Base-by-base conservation (phyloP, 768 basidiomycete species). In the Panaeolus cyanescens region DNA sequence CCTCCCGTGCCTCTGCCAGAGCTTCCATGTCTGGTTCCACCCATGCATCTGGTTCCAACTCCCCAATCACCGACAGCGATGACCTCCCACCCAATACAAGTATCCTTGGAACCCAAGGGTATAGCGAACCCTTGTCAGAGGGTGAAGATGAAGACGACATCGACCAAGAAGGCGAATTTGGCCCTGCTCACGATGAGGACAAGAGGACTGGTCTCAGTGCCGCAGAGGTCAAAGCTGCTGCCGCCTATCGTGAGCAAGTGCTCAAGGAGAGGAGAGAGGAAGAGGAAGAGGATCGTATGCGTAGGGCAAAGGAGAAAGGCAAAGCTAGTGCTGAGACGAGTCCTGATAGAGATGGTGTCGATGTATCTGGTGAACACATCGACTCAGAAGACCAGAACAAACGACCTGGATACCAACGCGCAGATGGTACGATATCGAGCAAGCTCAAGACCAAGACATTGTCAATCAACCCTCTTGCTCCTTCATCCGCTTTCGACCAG, bases 81-180 rank as follows among this genome's bases (percentile, higher is more conserved):
- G 45, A 50, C 15, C 7, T 28, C 5, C 25, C 45, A 4, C 45
- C 45, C 12, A 50, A 50, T 28, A 50, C 45, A 22, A 50, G 45
- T 15, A 9, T 50, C 4, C 55, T 59, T 5, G 31, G 17, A 1
- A 75, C 79, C n/a, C 71, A 64, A 7, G 62, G 70, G 1, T 99
- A 99, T 69, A 80, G 85, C 25, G 97, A 99, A 69, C 97, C 97
- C 1, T 77, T 95, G 10, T 97, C 95, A 0, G 97, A 99, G 73
- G 97, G 94, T 34, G 96, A 99, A 72, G 96, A 75, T 1, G 70
- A 74, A 1, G 59, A 63, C 32, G 62, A 63, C 31, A 60, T 67
- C n/a, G 70, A 95, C 60, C 91, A 95, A 66, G 88, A 82, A 28
- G 82, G 85, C 69, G 83, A 85, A 54, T 67, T 88, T 22, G 80